Base-by-base conservation (phyloP, 2,329 filamentous ascomycete genomes). In the Pseudopithomyces chartarum region DNA sequence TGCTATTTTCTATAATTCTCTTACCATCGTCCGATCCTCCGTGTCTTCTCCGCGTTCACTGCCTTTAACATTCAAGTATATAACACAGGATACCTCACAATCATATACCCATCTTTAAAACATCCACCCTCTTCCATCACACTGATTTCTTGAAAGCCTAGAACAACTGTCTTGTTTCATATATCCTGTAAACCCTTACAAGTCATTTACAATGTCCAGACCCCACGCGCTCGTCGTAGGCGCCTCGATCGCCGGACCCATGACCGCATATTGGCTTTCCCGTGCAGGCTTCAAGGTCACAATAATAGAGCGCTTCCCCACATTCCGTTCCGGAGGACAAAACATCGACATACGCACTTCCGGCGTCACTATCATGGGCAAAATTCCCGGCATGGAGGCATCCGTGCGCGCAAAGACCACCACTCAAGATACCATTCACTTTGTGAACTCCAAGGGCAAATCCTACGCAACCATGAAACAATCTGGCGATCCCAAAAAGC, bases 271-370 rank as follows among this genome's bases (percentile, higher is more conserved):
- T 58, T 74, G 62, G 56, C 64, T 76, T 15, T 50, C 61, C n/a
- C 57, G 56, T 29, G 59, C 64, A n/a, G 64, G 62, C 66, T 64
- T 66, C 7, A 58, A 60, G 46, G 71, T 79, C 58, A 80, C 77
- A 17, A 62, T 81, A 42, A 63, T 81, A 32, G 79, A 81, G 54
- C 74, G 77, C 36, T 73, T 71, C 6, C 56, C 75, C 1, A 40
- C 57, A 6, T 65, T 76, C n/a, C 71, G 76, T 17, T 65, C 66
- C 4, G 67, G 71, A n/a, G 79, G 79, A 2, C 76, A 78, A 48
- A 71, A 75, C 42, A 64, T 80, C 42, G 79, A 81, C 59, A 70
- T 81, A 6, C 77, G 78, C 40, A 74, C 68, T 17, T 62, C 69
- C 1, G 78, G 76, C 2, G 66, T 80, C 19, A 63, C 74, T 7